Conservation (phyloP, 495 filamentous ascomycete genomes). For the Jackrogersella minutella region DNA sequence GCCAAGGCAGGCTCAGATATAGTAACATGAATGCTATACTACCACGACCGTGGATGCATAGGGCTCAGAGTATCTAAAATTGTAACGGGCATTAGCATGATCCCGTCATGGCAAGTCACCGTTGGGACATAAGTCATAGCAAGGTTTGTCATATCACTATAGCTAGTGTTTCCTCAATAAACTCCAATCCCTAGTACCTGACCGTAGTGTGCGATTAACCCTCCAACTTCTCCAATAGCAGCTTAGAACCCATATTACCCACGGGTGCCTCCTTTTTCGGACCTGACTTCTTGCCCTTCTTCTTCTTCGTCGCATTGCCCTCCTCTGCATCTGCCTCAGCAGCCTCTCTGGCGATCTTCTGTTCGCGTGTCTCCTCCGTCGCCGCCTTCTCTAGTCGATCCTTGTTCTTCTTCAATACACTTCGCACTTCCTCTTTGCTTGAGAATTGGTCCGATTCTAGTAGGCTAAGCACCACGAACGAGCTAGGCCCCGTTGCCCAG, state of each 20-base stretch:
- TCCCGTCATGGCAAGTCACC: too few relatives aligned
- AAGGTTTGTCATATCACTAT: background rate
- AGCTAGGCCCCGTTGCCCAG: constrained; percentile 87
- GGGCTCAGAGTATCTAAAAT: too few relatives aligned
- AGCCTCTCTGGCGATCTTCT: constrained; percentile 48
- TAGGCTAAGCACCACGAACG: constrained; percentile 82
- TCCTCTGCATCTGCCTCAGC: constrained; percentile 39
- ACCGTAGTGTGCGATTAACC: constrained; percentile 4
- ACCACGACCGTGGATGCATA: too few relatives aligned
- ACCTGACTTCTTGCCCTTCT: constrained; percentile 52
- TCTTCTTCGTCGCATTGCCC: constrained; percentile 46
- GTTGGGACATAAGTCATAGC: background rate
- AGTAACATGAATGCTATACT: too few relatives aligned
- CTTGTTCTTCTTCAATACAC: constrained; percentile 68
- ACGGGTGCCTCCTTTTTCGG: constrained; percentile 45
- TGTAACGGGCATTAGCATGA: too few relatives aligned
- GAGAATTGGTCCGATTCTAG: constrained; percentile 81
- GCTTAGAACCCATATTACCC: constrained; percentile 63
- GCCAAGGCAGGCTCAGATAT: too few relatives aligned
- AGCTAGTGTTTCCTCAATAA: constrained; percentile 10
- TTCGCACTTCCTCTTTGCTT: constrained; percentile 68
- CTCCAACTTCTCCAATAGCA: constrained; percentile 60
- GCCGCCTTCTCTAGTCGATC: constrained; percentile 59
- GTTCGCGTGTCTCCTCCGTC: constrained; percentile 51
- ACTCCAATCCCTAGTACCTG: background rate